phyloP scores from a whole-genome alignment of 2,329 filamentous ascomycete species.

The Ampelomyces quisqualis region DNA sequence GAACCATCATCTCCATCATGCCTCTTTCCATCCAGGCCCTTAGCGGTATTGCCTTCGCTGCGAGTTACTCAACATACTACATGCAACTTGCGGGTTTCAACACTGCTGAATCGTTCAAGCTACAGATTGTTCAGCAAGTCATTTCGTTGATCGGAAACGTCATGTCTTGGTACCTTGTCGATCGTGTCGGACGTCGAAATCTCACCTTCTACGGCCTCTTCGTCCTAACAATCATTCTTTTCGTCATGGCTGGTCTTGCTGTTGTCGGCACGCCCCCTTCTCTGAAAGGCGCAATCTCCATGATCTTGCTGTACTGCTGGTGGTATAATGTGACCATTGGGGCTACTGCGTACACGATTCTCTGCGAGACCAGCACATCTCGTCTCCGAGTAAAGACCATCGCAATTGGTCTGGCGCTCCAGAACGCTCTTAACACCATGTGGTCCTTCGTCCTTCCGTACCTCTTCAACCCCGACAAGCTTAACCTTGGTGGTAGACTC shows the following conservation, averaged over 20 bases:
- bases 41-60: slow-evolving; percentile 23
- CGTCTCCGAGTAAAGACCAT: slow-evolving; percentile 74
- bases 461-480: slow-evolving; percentile 43
- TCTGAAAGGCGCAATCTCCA: slow-evolving; percentile 47
- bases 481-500: slow-evolving; percentile 73
- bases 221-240: slow-evolving; percentile 65
- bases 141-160: slow-evolving; percentile 64
- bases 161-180: slow-evolving; percentile 75
- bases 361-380: slow-evolving; percentile 76
- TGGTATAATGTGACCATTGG: slow-evolving; percentile 83
- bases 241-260: slow-evolving; percentile 49
- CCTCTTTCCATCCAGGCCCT: slow-evolving; percentile 47
- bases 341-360: slow-evolving; percentile 82
- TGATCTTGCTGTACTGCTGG: slow-evolving; percentile 49
- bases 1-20: slow-evolving; percentile 66
- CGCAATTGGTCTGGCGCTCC: slow-evolving; percentile 42
- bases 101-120: slow-evolving; percentile 40
- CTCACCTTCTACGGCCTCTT: slow-evolving; percentile 70
- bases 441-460: slow-evolving; percentile 45
- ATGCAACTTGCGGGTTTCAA: slow-evolving; percentile 46
- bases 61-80: slow-evolving; percentile 47
- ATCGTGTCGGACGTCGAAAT: slow-evolving; percentile 69
- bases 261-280: slow-evolving; percentile 52
- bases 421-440: slow-evolving; percentile 39
- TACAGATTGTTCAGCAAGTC: slow-evolving; percentile 55